Base-by-base conservation (phyloP, 1,284 basidiomycete genomes). In the Apiotrichum mycotoxinovorans region DNA sequence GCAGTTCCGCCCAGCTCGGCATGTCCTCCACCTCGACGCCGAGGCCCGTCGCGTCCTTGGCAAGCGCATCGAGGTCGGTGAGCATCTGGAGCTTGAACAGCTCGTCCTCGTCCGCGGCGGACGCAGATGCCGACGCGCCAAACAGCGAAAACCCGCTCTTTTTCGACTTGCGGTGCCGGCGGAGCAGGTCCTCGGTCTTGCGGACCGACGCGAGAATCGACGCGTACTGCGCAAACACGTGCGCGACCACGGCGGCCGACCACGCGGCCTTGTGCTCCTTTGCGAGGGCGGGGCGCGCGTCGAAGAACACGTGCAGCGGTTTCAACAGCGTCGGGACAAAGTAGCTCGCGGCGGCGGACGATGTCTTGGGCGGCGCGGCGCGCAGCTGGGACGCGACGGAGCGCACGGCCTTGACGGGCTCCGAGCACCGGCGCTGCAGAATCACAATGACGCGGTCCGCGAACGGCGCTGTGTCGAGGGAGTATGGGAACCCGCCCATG, bases 161-260 rank as follows among this genome's bases (percentile, higher is more conserved):
- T 68, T 89, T 89, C 40, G 87, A 87, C 73, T 89, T 93, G 69
- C 91, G 91, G 64, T 94, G 81, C 43, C 88, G 83, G 23, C 87
- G 81, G 33, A 96, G 79, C 9, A 90, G 87, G 67, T 94, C 91
- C 67, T 96, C 91, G 1, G 89, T 89, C 79, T 94, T 94, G 73
- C 86, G 88, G 81, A 94, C 91, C 7, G 85, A 84, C 5, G 84
- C 81, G 26, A 96, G 80, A 66, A 89, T 77, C 11, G 69, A 61
- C n/a, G 78, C 76, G 64, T 81, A 82, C 43, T 78, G 77, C 54
- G 83, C 82, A 15, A 85, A 84, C 37, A 93, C 86, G 54, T 82
- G 81, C 57, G 89, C 86, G 64, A 91, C 87, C 10, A 95, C 82
- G 33, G 84, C 82, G 20, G 78, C 79, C 1, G 85, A 80, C 76